These are phyloP conservation scores for Microbotryum saponariae DNA, from an alignment of 1,284 basidiomycete species.

Conservation along the genomic window DNA sequence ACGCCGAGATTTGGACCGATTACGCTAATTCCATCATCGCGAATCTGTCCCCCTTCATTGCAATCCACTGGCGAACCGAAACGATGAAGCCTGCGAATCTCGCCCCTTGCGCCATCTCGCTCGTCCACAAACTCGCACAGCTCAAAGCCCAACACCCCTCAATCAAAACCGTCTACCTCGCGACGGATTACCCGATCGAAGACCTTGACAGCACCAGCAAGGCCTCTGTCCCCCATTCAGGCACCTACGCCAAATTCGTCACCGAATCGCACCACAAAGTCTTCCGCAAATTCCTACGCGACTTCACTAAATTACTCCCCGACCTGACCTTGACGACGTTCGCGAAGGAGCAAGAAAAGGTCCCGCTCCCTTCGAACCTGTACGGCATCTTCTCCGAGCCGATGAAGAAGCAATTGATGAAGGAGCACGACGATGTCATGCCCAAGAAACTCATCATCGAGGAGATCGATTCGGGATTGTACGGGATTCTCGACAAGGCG, in stretches of 20 bases:
- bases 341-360: constrained; percentile 26
- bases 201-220: constrained; percentile 13
- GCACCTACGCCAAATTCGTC: constrained; percentile 36
- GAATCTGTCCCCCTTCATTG: constrained; percentile 31
- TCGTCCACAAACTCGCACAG: constrained; percentile 29
- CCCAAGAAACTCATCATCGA: constrained; percentile 11
- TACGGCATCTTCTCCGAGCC: not conserved
- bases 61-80: constrained; percentile 39
- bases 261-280: constrained; percentile 35
- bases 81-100: constrained; percentile 33
- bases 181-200: constrained; percentile 39
- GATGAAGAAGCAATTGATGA: not conserved
- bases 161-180: constrained; percentile 35
- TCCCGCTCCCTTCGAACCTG: constrained; percentile 8
- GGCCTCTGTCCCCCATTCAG: constrained; percentile 29
- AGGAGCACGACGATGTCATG: not conserved
- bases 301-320: constrained; percentile 14
- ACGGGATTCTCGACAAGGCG: constrained; percentile 38
- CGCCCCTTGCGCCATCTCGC: constrained; percentile 30
- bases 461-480: constrained; percentile 34
- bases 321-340: constrained; percentile 32
- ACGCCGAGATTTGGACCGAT: constrained; percentile 33
- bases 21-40: constrained; percentile 27
- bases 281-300: constrained; percentile 30
- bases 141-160: constrained; percentile 27